Base-by-base conservation (phyloP, 2,329 filamentous ascomycete genomes). In the Diaporthe citriasiana region DNA sequence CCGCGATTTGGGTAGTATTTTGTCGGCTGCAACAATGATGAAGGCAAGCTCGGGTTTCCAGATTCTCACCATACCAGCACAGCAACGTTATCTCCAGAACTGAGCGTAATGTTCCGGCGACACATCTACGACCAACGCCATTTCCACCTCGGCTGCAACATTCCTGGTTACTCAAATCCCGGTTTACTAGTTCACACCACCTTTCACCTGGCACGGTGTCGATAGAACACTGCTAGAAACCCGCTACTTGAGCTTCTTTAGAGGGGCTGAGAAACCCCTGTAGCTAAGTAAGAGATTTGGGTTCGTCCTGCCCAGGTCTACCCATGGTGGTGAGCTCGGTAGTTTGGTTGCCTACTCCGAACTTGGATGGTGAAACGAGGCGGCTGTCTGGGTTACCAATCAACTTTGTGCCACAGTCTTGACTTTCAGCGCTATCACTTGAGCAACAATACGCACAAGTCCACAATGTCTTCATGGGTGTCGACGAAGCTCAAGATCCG, bases 1-100 rank as follows among this genome's bases (percentile, higher is more conserved):
- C 63, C 63, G 47, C 63, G 13, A 38, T 30, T 22, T 68, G 47
- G 47, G 63, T 53, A 68, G 63, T 35, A 40, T 68, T 68, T 51
- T 51, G 63, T 51, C 45, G 63, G 63, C 30, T 51, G 45, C 33
- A 50, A 12, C 40, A 19, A 30, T 8, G 15, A 22, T 12, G 27
- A 68, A 35, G n/a, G 15, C 47, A 68, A n/a, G 22, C 9, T 40
- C 47, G 63, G 63, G 40, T 22, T 38, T 35, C 63, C 45, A 9
- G 51, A 33, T 17, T 35, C 25, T 22, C 27, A 22, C 22, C 40
- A 25, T 33, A 12, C 59, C 59, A 45, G 38, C n/a, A 25, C 35
- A 42, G 57, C 17, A 6, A 7, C n/a, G 10, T n/a, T 27, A n/a
- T 47, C 3, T 30, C 40, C 42, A n/a, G 17, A n/a, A 6, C 10